Base-by-base conservation (phyloP, 495 filamentous ascomycete species). In the Darksidea phi region DNA sequence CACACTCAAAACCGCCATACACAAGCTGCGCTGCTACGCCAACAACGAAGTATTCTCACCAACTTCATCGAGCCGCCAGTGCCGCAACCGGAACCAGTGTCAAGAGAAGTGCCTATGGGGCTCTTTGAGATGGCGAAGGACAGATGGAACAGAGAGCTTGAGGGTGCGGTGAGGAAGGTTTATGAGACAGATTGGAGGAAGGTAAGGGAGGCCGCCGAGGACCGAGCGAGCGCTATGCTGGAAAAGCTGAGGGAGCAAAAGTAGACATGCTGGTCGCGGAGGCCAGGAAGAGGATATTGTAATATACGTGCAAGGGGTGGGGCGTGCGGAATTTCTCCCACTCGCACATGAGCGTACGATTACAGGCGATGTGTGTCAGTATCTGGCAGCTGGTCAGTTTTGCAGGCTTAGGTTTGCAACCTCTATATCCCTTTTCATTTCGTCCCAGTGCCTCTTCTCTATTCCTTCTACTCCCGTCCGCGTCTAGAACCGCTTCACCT, bases 1-100 rank as follows among this genome's bases (percentile, higher is more conserved):
- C 91, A 97, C 76, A 80, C 84, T 37, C 80, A 78, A 53, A 88
- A 82, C 69, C 88, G 91, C 48, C 71, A 82, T 53, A 74, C 81
- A 20, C 90, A 95, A 78, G 80, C 85, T 67, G 73, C 80, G 61
- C 71, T 83, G 47, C 86, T 97, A 12, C 89, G 84, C 57, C 82
- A 87, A 63, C 87, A 91, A 74, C 78, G 84, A 37, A 76, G 79
- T 37, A 73, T 86, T 17, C 74, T 90, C 32, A 84, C 83, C 59
- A 67, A 63, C 46, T 28, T 75, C 52, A 73, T 79, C 50, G 66
- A 76, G 7, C 73, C 70, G 17, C 76, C 75, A 11, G 88, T 89
- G 7, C 84, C 86, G 11, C 84, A 83, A 65, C 90, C 90, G 7
- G 89, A 88, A 45, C 84, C 88, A 45, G 84, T 86, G 25, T 67